Percentiles rank a stretch among this genome's conserved stretches.
Evolutionary conservation across 1,284 basidiomycete species (phyloP).

Genomic region (Cutaneotrichosporon sp.): DNA sequence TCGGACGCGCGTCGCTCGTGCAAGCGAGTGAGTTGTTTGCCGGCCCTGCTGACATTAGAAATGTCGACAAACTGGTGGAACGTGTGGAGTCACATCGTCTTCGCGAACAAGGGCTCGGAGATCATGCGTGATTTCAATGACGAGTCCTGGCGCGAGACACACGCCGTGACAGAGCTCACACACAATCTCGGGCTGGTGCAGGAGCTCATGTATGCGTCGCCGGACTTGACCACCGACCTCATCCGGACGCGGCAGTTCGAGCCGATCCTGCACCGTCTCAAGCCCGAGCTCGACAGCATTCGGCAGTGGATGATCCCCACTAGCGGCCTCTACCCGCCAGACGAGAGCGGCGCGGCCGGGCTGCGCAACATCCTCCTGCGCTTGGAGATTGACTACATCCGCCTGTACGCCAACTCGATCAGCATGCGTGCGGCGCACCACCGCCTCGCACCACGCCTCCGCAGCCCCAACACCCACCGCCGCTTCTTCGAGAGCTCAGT

Average conservation of each 20-base stretch:
- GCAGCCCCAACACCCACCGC: neutral
- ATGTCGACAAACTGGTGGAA: constrained; percentile 33
- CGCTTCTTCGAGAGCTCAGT: neutral
- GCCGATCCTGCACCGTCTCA: constrained; percentile 25
- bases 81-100: constrained; percentile 6
- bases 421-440: constrained; percentile 26
- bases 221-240: constrained; percentile 25
- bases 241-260: constrained; percentile 28
- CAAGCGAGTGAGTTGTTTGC: constrained; percentile 18
- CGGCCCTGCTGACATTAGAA: constrained; percentile 9
- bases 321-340: neutral
- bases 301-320: constrained; percentile 14
- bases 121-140: neutral
- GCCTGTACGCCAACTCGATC: constrained; percentile 28
- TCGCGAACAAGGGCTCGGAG: neutral
- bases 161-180: constrained; percentile 8
- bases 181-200: constrained; percentile 15
- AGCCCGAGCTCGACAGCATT: constrained; percentile 28
- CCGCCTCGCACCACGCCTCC: constrained; percentile 5
- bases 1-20: constrained; percentile 24
- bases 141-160: constrained; percentile 5
- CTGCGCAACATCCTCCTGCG: constrained; percentile 25
- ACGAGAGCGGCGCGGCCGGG: constrained; percentile 4
- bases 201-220: constrained; percentile 21
- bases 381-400: constrained; percentile 29